Percentiles rank a stretch among this genome's conserved stretches.
phyloP scores from a whole-genome alignment of 2,329 filamentous ascomycete genomes.

The Hymenoscyphus salicellus region DNA sequence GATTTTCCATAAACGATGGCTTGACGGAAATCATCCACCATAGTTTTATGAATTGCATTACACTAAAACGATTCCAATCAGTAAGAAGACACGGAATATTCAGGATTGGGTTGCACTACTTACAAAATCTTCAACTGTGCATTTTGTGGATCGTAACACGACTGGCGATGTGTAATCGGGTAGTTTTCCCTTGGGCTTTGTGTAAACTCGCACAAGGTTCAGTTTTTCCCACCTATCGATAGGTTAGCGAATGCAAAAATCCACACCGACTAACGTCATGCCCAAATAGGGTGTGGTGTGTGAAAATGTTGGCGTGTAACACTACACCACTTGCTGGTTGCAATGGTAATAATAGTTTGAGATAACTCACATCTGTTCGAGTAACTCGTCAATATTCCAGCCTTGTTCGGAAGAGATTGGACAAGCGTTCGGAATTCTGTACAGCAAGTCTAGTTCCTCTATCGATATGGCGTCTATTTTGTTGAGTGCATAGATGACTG shows the following conservation, averaged over 20 bases:
- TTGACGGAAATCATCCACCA: conserved; percentile 91
- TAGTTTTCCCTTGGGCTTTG: conserved; percentile 92
- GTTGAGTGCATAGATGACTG: conserved; percentile 98
- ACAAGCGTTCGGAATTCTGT: conserved; percentile 93
- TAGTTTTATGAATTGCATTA: conserved; percentile 94
- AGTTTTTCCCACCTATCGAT: conserved; percentile 79
- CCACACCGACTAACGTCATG: conserved; percentile 6
- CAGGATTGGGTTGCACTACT: conserved; percentile 41
- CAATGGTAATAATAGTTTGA: neutral
- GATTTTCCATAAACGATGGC: conserved; percentile 97
- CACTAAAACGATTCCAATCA: conserved; percentile 57
- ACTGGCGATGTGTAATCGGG: conserved; percentile 92
- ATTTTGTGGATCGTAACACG: conserved; percentile 76
- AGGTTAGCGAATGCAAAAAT: conserved; percentile 21
- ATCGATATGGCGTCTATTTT: conserved; percentile 99
- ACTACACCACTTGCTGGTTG: conserved; percentile 12
- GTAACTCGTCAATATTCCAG: conserved; percentile 95
- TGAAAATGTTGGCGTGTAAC: neutral
- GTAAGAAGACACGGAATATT: conserved; percentile 6
- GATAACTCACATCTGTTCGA: conserved; percentile 76
- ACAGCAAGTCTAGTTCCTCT: conserved; percentile 92
- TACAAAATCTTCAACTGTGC: conserved; percentile 96
- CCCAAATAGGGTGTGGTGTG: neutral
- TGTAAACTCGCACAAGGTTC: conserved; percentile 87
- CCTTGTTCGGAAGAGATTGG: conserved; percentile 97